Evolutionary conservation across 225 moss, liverwort and hornwort genomes (phyloP).

Genomic region (Bryoerythrophyllum caledonicum): DNA sequence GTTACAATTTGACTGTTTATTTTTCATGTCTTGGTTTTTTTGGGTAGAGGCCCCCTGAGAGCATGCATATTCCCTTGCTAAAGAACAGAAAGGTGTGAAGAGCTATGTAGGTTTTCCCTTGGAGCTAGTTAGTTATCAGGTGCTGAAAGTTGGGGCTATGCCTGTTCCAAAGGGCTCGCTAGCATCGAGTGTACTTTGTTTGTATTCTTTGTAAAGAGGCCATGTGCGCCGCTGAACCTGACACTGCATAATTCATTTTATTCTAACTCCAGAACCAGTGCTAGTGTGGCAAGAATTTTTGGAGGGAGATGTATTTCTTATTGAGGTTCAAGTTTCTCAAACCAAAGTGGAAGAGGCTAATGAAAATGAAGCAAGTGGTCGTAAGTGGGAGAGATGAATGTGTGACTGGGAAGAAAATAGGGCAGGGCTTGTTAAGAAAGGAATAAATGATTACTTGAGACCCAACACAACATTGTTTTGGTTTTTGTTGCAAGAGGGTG

Average conservation of each 20-base stretch:
- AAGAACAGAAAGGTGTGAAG: slow-evolving; percentile 13
- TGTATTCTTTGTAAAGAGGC: slow-evolving; percentile 32
- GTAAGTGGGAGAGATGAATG: too few relatives aligned
- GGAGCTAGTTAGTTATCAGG: slow-evolving; percentile 7
- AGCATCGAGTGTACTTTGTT: slow-evolving; percentile 26
- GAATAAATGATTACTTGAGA: too few relatives aligned
- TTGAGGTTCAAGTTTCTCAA: too few relatives aligned
- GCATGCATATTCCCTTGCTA: not conserved
- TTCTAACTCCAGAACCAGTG: not conserved
- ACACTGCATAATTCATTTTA: slow-evolving; percentile 12
- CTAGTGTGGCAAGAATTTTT: too few relatives aligned
- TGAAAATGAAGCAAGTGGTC: too few relatives aligned
- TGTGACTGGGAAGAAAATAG: too few relatives aligned
- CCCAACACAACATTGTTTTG: too few relatives aligned
- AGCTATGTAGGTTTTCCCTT: not conserved
- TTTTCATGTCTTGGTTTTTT: slow-evolving; percentile 6
- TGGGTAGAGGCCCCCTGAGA: not conserved
- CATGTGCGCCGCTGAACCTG: slow-evolving; percentile 17
- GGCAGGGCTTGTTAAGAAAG: too few relatives aligned
- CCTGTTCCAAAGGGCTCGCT: slow-evolving; percentile 14
- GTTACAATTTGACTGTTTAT: slow-evolving; percentile 9
- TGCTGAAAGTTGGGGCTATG: slow-evolving; percentile 8
- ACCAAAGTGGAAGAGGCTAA: too few relatives aligned
- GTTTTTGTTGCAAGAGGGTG: too few relatives aligned
- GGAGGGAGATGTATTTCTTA: too few relatives aligned